A percentile compares a stretch with the other conserved stretches of the same genome.
Conservation (phyloP, 179 eudicot species). For the Beta lomatogona region DNA sequence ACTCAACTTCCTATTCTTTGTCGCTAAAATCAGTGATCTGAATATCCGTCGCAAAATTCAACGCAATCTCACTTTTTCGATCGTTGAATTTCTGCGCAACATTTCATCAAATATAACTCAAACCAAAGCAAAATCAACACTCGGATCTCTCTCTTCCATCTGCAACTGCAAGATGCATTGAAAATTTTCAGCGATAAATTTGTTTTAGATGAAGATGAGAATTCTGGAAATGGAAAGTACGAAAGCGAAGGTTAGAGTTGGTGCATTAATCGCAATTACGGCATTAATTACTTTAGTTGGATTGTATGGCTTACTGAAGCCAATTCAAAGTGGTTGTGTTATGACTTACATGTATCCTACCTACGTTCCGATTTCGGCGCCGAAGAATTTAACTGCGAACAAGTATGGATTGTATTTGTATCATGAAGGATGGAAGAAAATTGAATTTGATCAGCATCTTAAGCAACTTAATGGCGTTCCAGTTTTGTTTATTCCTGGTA, state of each 20-base stretch:
- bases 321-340: constrained; percentile 74
- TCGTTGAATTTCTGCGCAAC: not conserved
- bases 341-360: constrained; percentile 99
- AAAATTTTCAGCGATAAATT: not conserved
- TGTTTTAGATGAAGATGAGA: not conserved
- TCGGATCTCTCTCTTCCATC: not conserved
- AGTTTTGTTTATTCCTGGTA: constrained; percentile 87
- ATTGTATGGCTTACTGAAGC: constrained; percentile 58
- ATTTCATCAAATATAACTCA: not conserved
- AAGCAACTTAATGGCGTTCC: constrained; percentile 83
- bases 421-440: constrained; percentile 97
- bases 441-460: constrained; percentile 75
- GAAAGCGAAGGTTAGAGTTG: constrained; percentile 59
- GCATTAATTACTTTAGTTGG: constrained; percentile 50
- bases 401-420: constrained; percentile 89
- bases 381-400: constrained; percentile 56
- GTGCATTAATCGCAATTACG: constrained; percentile 41
- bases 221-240: constrained; percentile 43
- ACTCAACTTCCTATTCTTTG: not conserved
- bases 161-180: not conserved
- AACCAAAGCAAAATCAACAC: not conserved
- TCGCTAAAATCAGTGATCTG: constrained; percentile 7
- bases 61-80: not conserved
- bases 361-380: constrained; percentile 73
- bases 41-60: not conserved